Percentiles rank a stretch among this genome's conserved stretches.
Evolutionary conservation across 805 yeast species (phyloP).

Genomic region (Yamadazyma olivae): DNA sequence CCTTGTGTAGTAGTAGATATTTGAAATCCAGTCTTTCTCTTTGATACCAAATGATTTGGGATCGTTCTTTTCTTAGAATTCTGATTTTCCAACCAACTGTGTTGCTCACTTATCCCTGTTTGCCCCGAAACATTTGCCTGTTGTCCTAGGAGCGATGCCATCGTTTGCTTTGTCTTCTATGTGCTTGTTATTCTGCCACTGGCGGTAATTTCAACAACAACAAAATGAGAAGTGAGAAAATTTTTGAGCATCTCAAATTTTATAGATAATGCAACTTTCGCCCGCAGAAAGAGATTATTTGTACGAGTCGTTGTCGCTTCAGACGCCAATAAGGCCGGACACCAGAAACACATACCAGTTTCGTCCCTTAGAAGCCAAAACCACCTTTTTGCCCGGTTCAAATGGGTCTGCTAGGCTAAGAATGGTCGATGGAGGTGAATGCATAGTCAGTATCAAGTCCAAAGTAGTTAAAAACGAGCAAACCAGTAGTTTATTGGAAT

Average conservation of each 20-base stretch:
- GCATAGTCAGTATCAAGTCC: slow-evolving; percentile 86
- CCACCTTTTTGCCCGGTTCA: slow-evolving; percentile 78
- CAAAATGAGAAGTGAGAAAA: background rate
- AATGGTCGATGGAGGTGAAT: slow-evolving; percentile 87
- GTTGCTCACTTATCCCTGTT: slow-evolving; percentile 8
- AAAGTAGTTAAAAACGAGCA: slow-evolving; percentile 55
- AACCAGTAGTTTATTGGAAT: slow-evolving; percentile 54
- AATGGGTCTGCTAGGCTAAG: slow-evolving; percentile 91
- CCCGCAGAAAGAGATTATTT: slow-evolving; percentile 76
- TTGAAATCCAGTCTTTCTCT: slow-evolving; percentile 39
- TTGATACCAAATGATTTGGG: slow-evolving; percentile 41
- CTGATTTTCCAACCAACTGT: slow-evolving; percentile 33
- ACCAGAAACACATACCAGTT: slow-evolving; percentile 73
- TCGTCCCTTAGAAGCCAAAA: slow-evolving; percentile 81
- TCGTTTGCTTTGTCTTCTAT: no score
- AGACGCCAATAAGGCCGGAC: slow-evolving; percentile 78
- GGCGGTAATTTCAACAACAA: background rate
- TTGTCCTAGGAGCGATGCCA: no score
- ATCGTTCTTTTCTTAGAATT: slow-evolving; percentile 33
- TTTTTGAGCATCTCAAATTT: no score
- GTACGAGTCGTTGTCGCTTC: slow-evolving; percentile 61
- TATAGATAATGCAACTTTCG: slow-evolving; percentile 57
- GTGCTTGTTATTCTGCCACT: no score
- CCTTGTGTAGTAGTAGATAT: slow-evolving; percentile 21
- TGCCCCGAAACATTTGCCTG: background rate